Evolutionary conservation across 495 filamentous ascomycete genomes (phyloP).

Genomic region (Penicillium soppii): DNA sequence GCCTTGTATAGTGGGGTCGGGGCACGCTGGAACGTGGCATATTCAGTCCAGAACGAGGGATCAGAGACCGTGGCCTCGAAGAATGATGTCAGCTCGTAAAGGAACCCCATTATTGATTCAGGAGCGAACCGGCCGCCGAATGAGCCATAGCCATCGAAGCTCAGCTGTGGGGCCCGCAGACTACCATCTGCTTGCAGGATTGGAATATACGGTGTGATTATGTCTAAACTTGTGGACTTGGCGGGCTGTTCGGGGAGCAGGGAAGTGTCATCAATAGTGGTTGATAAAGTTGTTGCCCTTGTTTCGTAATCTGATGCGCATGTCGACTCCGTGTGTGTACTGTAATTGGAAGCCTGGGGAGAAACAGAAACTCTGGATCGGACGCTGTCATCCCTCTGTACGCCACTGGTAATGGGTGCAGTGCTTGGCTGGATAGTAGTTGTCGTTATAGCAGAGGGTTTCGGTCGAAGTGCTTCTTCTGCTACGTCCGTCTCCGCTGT

Average conservation of each 20-base stretch:
- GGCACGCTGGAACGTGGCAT: slow-evolving; percentile 20
- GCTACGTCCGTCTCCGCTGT: neutral
- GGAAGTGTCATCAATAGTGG: slow-evolving; percentile 14
- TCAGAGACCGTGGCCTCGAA: slow-evolving; percentile 31
- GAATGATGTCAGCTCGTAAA: slow-evolving; percentile 28
- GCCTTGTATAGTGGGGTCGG: slow-evolving; percentile 28
- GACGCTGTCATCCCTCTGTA: neutral
- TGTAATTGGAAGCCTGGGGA: slow-evolving; percentile 5
- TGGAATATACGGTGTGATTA: slow-evolving; percentile 20
- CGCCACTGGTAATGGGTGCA: slow-evolving; percentile 1
- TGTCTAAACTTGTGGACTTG: slow-evolving; percentile 10
- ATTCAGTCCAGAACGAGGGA: slow-evolving; percentile 32
- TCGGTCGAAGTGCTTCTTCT: slow-evolving; percentile 5
- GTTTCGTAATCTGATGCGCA: slow-evolving; percentile 16
- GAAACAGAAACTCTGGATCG: neutral
- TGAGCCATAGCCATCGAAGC: slow-evolving; percentile 27
- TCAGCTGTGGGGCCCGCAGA: slow-evolving; percentile 21
- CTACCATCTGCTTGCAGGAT: slow-evolving; percentile 27
- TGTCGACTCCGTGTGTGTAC: slow-evolving; percentile 9
- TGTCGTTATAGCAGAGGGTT: neutral
- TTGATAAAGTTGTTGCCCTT: slow-evolving; percentile 12
- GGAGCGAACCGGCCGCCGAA: slow-evolving; percentile 35
- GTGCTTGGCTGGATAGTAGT: neutral
- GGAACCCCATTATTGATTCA: slow-evolving; percentile 33
- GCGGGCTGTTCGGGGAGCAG: slow-evolving; percentile 2